Conservation (phyloP, 495 filamentous ascomycete species). For the Tuber magnatum region DNA sequence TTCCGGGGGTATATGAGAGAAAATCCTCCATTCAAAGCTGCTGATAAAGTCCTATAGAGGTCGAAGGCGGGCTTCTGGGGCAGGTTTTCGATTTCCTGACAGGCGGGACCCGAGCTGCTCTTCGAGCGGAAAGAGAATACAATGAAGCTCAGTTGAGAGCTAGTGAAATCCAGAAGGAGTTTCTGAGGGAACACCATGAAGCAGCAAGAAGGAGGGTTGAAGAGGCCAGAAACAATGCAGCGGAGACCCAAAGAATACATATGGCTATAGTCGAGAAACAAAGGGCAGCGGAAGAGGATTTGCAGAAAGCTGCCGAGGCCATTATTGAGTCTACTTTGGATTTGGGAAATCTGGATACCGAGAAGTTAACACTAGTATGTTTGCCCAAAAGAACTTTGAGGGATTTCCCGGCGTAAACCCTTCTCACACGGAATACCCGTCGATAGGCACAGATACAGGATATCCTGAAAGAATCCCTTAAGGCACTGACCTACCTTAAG, state of each 20-base stretch:
- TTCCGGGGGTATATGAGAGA: background rate
- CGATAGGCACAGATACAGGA: background rate
- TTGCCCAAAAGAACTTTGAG: background rate
- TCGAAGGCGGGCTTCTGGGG: background rate
- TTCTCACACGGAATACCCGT: background rate
- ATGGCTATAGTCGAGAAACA: background rate
- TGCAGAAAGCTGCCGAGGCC: background rate
- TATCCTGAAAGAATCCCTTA: background rate
- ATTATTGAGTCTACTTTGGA: conserved; percentile 1
- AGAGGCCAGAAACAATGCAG: background rate
- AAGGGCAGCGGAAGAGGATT: background rate
- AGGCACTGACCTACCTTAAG: background rate
- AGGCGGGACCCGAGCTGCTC: background rate
- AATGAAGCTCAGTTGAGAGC: background rate
- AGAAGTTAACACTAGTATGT: conserved; percentile 1
- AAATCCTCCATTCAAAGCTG: background rate
- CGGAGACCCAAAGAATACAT: background rate
- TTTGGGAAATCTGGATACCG: background rate
- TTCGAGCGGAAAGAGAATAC: background rate
- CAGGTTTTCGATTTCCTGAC: background rate
- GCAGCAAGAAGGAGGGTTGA: background rate
- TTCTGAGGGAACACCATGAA: background rate
- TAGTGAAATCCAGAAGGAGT: background rate
- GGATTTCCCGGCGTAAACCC: background rate
- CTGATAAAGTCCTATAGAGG: background rate